Percentiles rank a stretch among this genome's conserved stretches.
These are phyloP conservation scores for Aechmea fasciata DNA, from an alignment of 176 grass and related monocot species.

Conservation along the genomic window DNA sequence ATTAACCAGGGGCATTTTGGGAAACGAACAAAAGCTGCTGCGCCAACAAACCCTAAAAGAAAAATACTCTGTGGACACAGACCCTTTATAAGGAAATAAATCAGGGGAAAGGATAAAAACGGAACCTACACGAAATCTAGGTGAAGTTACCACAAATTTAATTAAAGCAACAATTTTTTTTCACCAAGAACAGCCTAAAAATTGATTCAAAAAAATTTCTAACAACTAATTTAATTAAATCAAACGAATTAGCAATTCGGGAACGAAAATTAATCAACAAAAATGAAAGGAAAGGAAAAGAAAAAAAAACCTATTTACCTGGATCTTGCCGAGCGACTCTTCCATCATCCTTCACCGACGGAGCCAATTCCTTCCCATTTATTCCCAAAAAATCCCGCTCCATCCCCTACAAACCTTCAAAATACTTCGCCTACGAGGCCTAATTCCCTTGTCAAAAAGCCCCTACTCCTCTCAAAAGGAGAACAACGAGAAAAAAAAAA, in stretches of 20 bases:
- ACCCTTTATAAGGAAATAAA: background rate
- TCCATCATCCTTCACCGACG: slow-evolving; percentile 16
- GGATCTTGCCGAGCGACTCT: slow-evolving; percentile 32
- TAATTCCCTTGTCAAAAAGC: background rate
- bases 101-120: no score
- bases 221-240: background rate
- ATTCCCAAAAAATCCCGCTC: slow-evolving; percentile 77
- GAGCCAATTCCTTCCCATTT: slow-evolving; percentile 37
- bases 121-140: no score
- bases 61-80: background rate
- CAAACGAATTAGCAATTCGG: background rate
- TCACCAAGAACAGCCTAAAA: background rate
- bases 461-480: background rate
- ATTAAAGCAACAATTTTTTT: no score
- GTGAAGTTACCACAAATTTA: no score
- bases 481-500: no score
- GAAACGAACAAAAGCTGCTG: background rate
- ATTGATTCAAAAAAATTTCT: background rate
- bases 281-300: background rate
- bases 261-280: slow-evolving; percentile 5
- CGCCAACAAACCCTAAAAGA: background rate
- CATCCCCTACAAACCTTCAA: slow-evolving; percentile 22
- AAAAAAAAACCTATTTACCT: slow-evolving; percentile 32
- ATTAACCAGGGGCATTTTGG: background rate
- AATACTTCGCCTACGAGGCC: background rate